Base-by-base conservation (phyloP, 1,284 basidiomycete genomes). In the Pseudozyma sp. region DNA sequence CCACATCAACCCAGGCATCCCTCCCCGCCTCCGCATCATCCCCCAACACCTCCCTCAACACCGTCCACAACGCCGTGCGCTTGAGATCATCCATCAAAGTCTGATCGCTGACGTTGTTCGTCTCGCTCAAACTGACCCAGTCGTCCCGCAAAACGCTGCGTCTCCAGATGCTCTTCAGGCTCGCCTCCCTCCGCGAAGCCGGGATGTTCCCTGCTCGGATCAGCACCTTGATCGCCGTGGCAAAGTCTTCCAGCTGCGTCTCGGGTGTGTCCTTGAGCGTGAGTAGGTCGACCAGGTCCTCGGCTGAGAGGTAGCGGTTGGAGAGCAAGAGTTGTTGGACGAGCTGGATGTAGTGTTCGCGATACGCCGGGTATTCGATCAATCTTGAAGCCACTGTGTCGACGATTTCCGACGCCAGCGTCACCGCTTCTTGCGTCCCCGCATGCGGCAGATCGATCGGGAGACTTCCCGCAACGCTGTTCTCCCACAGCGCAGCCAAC, bases 101-200 rank as follows among this genome's bases (percentile, higher is more conserved):
- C 34, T 80, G 58, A 60, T 82, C 81, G 4, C 65, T 52, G 0
- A 71, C 56, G 8, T 58, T 62, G 19, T 50, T 55, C 4, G 79
- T 81, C n/a, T 78, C 62, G 48, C 65, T 68, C 11, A 81, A 50
- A 0, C 51, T 55, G 11, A 61, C 4, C 80, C 80, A 82, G 54
- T 97, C 90, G 82, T 97, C 94, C 56, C 92, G 90, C 45, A 92
- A 87, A 80, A 93, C 95, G 48, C 95, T 89, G 33, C 95, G 87
- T 40, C 94, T 88, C 95, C 94, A 97, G 17, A 93, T 88, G 34
- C 89, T 89, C 44, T 89, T 87, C 78, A 93, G 88, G 3, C 52
- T 17, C 0, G 54, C 55, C 3, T 49, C 33, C 9, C 59, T 33
- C 52, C 94, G 30, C n/a, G 54, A 39, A 5, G 43, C 43, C 0